phyloP scores from a whole-genome alignment of 352 stramenopile species.

The Phytophthora constricta region DNA sequence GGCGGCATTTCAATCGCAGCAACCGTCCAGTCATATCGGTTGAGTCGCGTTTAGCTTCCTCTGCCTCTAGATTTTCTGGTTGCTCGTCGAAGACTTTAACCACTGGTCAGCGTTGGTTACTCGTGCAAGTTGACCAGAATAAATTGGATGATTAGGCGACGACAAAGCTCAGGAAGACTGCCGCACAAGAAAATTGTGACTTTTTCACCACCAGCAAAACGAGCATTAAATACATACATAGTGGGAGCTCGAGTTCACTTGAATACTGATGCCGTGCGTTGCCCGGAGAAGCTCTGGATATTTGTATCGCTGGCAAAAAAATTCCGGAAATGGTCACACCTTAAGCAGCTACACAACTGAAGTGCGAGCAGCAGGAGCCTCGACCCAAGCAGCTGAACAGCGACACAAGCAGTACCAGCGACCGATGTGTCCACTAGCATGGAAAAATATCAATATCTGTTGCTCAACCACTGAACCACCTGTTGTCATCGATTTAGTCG shows the following conservation, averaged over 20 bases:
- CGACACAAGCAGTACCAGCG: too few relatives aligned
- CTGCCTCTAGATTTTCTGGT: conserved; percentile 12
- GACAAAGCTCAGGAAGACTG: conserved; percentile 44
- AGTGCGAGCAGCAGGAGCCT: too few relatives aligned
- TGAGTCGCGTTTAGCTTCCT: conserved; percentile 25
- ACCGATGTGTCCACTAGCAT: too few relatives aligned
- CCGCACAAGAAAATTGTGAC: conserved; percentile 46
- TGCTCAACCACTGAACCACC: too few relatives aligned
- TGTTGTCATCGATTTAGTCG: too few relatives aligned
- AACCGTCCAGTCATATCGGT: conserved; percentile 15
- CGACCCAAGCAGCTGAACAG: too few relatives aligned
- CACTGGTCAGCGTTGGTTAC: not conserved
- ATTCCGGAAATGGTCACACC: too few relatives aligned
- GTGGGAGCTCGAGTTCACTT: conserved; percentile 42
- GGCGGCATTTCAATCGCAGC: conserved; percentile 38
- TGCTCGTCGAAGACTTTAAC: conserved; percentile 26
- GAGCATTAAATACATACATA: conserved; percentile 53
- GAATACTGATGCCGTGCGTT: too few relatives aligned
- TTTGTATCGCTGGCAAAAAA: too few relatives aligned
- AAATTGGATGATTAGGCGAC: conserved; percentile 46
- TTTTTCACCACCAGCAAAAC: conserved; percentile 40
- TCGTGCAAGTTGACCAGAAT: conserved; percentile 14
- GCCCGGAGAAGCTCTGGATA: too few relatives aligned
- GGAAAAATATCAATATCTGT: too few relatives aligned
- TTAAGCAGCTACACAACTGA: too few relatives aligned